Conservation (phyloP, 768 basidiomycete genomes). For the Daedalea quercina region DNA sequence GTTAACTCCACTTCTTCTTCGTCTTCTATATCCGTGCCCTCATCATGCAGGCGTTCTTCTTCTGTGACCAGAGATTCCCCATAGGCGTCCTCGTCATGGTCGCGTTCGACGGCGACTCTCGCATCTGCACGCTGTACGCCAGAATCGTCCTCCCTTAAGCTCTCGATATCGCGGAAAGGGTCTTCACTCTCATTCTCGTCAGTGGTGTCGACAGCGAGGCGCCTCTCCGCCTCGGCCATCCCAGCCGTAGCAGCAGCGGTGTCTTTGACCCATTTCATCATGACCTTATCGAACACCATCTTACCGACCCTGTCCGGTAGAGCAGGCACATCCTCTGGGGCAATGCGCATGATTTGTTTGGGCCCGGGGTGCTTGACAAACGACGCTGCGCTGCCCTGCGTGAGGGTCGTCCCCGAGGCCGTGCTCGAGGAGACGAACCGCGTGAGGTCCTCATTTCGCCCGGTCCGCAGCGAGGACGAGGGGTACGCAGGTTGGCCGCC, state of each 20-base stretch:
- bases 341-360: constrained; percentile 72
- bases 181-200: constrained; percentile 66
- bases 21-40: constrained; percentile 41
- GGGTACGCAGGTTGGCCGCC: constrained; percentile 33
- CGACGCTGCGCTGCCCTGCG: constrained; percentile 66
- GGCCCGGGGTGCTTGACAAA: constrained; percentile 83
- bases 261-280: constrained; percentile 82
- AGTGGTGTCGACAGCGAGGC: constrained; percentile 22
- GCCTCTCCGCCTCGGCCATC: constrained; percentile 17
- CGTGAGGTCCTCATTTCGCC: constrained; percentile 67
- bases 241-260: constrained; percentile 30
- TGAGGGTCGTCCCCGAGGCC: constrained; percentile 65
- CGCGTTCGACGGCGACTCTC: background rate
- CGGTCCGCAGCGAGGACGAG: constrained; percentile 43
- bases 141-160: constrained; percentile 39
- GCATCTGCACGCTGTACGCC: background rate
- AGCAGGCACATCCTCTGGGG: constrained; percentile 66
- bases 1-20: constrained; percentile 62
- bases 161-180: constrained; percentile 90
- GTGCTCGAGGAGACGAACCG: constrained; percentile 91
- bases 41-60: constrained; percentile 38
- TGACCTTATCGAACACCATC: constrained; percentile 81
- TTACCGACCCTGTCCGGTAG: constrained; percentile 76
- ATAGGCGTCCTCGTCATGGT: constrained; percentile 7
- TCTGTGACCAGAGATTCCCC: constrained; percentile 10